Evolutionary conservation across 495 filamentous ascomycete species (phyloP), one percentile per base, ranked within the genome.

Genomic region (Diplogelasinospora grovesii): DNA sequence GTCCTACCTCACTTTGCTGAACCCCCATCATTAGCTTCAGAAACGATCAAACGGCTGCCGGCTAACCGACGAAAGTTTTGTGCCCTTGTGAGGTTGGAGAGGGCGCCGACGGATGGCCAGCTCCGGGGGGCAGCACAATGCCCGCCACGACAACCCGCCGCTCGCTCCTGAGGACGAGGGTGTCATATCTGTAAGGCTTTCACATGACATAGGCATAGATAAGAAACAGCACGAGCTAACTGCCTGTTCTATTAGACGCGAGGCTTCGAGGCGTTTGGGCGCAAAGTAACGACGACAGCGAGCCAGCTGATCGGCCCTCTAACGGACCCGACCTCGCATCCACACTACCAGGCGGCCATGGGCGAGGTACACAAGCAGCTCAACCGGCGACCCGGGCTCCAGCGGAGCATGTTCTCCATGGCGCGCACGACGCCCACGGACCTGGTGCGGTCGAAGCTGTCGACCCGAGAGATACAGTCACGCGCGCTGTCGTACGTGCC

Each of bases 221-320:
- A n/a, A n/a, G n/a, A n/a, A n/a, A n/a, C n/a, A n/a, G n/a, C n/a
- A n/a, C n/a, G n/a, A n/a, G n/a, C n/a, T n/a, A n/a, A n/a, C n/a
- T n/a, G n/a, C n/a, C n/a, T n/a, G n/a, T n/a, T n/a, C n/a, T n/a
- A n/a, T n/a, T 11, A 97, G 90, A 77, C 86, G 30, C 81, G 86
- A 54, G 85, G 89, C 48, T 66, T 99, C 46, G 88, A 95, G 65
- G 86, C 89, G 25, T 95, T 99, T 64, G 79, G 86, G 37, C 78
- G 89, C 52, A 99, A 95, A 66, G 89, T 99, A 41, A 89, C 89
- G 19, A 86, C 86, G 16, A 97, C 92, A 13, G 93, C 92, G 27
- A 83, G 79, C 56, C 88, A 93, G 57, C 70, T 99, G 47, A 88
- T 95, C 38, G 81, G 77, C 36, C 81, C 82, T 20, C 52, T 77